These are phyloP conservation scores for Parmelia sp. DNA, from an alignment of 495 filamentous ascomycete genomes.

Conservation along the genomic window DNA sequence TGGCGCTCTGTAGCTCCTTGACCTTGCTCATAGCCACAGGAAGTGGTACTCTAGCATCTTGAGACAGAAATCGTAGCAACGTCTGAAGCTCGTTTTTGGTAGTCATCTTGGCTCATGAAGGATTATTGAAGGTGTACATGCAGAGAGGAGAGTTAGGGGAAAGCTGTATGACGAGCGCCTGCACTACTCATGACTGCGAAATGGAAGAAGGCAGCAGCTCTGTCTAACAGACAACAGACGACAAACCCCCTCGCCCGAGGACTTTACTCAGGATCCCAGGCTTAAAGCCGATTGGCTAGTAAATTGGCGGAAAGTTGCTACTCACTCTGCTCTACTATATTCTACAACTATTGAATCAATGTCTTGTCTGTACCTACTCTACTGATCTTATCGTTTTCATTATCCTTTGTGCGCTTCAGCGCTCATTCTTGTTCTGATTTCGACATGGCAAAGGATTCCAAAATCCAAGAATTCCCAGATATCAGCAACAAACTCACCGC, in stretches of 20 bases:
- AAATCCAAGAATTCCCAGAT: constrained; percentile 68
- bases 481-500: constrained; percentile 76
- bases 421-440: background rate
- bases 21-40: constrained; percentile 62
- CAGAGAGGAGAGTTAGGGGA: background rate
- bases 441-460: constrained; percentile 40
- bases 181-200: background rate
- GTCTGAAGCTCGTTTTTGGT: constrained; percentile 52
- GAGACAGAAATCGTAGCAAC: constrained; percentile 70
- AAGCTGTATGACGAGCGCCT: background rate
- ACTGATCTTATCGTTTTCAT: background rate
- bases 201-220: background rate
- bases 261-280: background rate
- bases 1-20: constrained; percentile 57
- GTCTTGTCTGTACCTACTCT: background rate
- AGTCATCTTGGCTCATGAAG: constrained; percentile 27
- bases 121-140: background rate
- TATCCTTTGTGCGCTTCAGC: background rate
- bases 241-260: no score
- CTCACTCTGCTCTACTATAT: no score
- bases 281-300: background rate
- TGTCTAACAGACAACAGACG: no score
- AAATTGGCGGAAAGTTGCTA: no score
- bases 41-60: constrained; percentile 65
- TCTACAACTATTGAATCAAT: background rate